Percentiles rank a stretch among this genome's conserved stretches.
Evolutionary conservation across 2,329 filamentous ascomycete species (phyloP).

Genomic region (Tolypocladium pustulatum): DNA sequence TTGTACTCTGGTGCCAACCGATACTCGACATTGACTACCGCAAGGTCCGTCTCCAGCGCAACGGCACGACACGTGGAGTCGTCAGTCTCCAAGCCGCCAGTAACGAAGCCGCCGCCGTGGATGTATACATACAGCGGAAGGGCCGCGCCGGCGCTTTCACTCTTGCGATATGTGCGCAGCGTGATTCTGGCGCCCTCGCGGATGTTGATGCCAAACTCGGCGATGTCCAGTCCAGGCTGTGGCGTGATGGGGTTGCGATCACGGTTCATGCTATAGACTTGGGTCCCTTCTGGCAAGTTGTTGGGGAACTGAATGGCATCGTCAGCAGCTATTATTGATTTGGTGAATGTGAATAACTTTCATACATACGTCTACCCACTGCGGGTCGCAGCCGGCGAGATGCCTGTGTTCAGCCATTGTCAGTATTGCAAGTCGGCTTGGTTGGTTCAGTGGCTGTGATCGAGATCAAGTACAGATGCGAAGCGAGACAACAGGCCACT

Average conservation of each 20-base stretch:
- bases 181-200: constrained; percentile 10
- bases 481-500: not conserved
- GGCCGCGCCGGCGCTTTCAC: not conserved
- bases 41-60: constrained; percentile 12
- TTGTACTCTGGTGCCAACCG: constrained; percentile 38
- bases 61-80: constrained; percentile 14
- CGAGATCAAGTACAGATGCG: not conserved
- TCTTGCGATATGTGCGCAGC: constrained; percentile 11
- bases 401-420: constrained; percentile 7
- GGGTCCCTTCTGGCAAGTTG: constrained; percentile 10
- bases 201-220: constrained; percentile 11
- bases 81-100: constrained; percentile 15
- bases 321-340: not conserved
- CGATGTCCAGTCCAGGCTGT: constrained; percentile 10
- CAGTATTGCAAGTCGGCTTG: not conserved
- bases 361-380: constrained; percentile 8
- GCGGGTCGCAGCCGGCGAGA: constrained; percentile 4
- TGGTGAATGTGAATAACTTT: not conserved
- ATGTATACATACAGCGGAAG: constrained; percentile 14
- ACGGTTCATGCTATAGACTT: constrained; percentile 8
- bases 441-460: not conserved
- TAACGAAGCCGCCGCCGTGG: constrained; percentile 15
- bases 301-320: constrained; percentile 11
- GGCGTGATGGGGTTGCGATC: constrained; percentile 11
- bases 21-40: constrained; percentile 38